Percentiles rank a stretch among this genome's conserved stretches.
These are phyloP conservation scores for Pyricularia sp. DNA, from an alignment of 2,329 filamentous ascomycete genomes.

Conservation along the genomic window DNA sequence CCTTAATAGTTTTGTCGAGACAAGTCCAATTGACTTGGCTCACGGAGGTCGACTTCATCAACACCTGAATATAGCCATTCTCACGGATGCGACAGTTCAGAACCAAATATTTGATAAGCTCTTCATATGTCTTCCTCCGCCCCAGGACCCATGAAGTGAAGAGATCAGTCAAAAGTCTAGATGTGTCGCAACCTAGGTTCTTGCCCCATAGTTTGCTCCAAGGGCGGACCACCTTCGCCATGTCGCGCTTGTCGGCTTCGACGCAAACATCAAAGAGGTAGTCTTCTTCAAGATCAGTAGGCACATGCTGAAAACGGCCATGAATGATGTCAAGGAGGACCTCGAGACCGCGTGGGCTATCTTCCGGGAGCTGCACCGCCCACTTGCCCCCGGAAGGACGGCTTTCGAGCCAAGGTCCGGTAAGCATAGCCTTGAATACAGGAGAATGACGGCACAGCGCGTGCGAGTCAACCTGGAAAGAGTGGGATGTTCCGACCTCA, in stretches of 20 bases:
- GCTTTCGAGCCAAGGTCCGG: neutral
- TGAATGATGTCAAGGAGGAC: neutral
- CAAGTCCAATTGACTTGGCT: neutral
- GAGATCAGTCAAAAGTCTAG: neutral
- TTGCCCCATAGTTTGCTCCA: neutral
- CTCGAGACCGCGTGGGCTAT: neutral
- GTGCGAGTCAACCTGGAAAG: neutral
- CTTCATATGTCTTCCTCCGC: neutral
- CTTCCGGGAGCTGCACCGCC: neutral
- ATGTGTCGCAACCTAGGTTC: neutral
- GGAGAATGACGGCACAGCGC: neutral
- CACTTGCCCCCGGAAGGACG: neutral
- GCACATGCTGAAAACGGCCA: neutral
- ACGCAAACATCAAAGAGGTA: neutral
- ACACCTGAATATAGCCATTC: neutral
- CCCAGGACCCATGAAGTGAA: neutral
- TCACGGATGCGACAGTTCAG: neutral
- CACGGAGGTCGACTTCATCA: neutral
- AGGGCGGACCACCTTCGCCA: neutral
- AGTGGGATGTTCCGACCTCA: neutral
- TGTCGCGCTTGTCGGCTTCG: neutral
- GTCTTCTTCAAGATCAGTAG: neutral
- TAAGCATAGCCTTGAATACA: neutral
- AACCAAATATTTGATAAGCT: neutral
- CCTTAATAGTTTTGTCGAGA: neutral